A percentile compares a stretch with the other conserved stretches of the same genome.
Evolutionary conservation across 2,329 filamentous ascomycete genomes (phyloP).

Genomic region (Sporothrix inflata): DNA sequence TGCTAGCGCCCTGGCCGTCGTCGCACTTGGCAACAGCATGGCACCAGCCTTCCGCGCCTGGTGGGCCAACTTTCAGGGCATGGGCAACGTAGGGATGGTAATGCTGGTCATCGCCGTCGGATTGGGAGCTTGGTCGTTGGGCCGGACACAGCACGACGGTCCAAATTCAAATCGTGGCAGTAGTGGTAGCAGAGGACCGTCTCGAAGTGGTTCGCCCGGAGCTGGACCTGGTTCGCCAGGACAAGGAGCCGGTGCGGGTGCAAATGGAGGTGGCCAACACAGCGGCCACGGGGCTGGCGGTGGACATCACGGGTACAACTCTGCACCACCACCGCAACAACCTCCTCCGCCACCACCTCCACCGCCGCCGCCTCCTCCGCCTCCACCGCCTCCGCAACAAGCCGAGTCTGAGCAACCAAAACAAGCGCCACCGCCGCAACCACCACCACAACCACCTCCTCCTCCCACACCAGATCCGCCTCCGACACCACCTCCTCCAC

Average conservation of each 20-base stretch:
- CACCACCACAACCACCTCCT: slow-evolving; percentile 9
- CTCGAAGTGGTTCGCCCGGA: slow-evolving; percentile 34
- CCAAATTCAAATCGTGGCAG: slow-evolving; percentile 26
- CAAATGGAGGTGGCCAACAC: slow-evolving; percentile 27
- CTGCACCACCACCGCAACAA: slow-evolving; percentile 30
- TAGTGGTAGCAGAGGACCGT: neutral
- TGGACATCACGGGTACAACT: slow-evolving; percentile 39
- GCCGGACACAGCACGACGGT: slow-evolving; percentile 62
- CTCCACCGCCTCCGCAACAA: slow-evolving; percentile 1
- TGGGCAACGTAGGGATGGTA: slow-evolving; percentile 73
- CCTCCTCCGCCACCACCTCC: slow-evolving; percentile 27
- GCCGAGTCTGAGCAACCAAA: slow-evolving; percentile 3
- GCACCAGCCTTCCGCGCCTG: slow-evolving; percentile 74
- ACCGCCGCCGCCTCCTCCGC: slow-evolving; percentile 7
- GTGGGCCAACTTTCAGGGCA: slow-evolving; percentile 70
- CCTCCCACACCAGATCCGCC: slow-evolving; percentile 27
- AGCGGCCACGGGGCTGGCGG: slow-evolving; percentile 2
- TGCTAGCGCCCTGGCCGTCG: slow-evolving; percentile 71
- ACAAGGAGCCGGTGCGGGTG: slow-evolving; percentile 36
- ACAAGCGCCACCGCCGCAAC: slow-evolving; percentile 1
- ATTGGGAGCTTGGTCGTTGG: slow-evolving; percentile 76
- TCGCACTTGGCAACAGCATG: slow-evolving; percentile 73
- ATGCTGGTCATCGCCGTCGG: slow-evolving; percentile 74
- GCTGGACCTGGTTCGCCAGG: slow-evolving; percentile 30
- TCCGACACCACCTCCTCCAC: slow-evolving; percentile 25